phyloP scores from a whole-genome alignment of 225 moss, liverwort and hornwort genomes.

The Marchantia paleacea region DNA sequence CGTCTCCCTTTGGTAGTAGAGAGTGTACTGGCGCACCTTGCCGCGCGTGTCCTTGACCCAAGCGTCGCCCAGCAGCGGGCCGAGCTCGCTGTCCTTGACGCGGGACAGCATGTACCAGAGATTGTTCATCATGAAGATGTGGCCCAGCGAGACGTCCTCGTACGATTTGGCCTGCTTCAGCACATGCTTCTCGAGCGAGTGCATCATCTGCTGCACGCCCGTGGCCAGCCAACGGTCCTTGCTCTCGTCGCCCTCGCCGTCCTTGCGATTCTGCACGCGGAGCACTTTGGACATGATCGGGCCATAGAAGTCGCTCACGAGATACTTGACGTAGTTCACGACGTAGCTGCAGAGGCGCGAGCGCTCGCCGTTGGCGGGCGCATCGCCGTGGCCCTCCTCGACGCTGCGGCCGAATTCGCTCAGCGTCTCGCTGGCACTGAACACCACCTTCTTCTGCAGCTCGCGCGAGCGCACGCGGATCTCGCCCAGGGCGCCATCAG shows the following conservation, averaged over 20 bases:
- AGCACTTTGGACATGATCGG: constrained; percentile 69
- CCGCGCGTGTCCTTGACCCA: constrained; percentile 54
- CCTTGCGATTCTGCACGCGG: constrained; percentile 61
- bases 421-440: constrained; percentile 65
- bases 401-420: constrained; percentile 59
- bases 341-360: constrained; percentile 76
- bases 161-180: constrained; percentile 55
- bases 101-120: constrained; percentile 73
- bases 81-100: constrained; percentile 62
- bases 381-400: constrained; percentile 49
- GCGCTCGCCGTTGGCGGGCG: constrained; percentile 55
- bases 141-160: constrained; percentile 54
- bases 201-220: constrained; percentile 56
- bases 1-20: constrained; percentile 69
- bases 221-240: constrained; percentile 41
- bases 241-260: constrained; percentile 45
- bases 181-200: constrained; percentile 63
- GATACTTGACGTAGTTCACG: constrained; percentile 74
- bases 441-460: constrained; percentile 71
- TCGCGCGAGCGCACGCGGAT: constrained; percentile 67
- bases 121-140: constrained; percentile 86
- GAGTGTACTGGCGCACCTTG: constrained; percentile 73
- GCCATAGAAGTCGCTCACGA: constrained; percentile 61
- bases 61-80: constrained; percentile 62
- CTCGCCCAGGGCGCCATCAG: constrained; percentile 54